Conservation (phyloP, 495 filamentous ascomycete genomes). For the Zalerion maritima region DNA sequence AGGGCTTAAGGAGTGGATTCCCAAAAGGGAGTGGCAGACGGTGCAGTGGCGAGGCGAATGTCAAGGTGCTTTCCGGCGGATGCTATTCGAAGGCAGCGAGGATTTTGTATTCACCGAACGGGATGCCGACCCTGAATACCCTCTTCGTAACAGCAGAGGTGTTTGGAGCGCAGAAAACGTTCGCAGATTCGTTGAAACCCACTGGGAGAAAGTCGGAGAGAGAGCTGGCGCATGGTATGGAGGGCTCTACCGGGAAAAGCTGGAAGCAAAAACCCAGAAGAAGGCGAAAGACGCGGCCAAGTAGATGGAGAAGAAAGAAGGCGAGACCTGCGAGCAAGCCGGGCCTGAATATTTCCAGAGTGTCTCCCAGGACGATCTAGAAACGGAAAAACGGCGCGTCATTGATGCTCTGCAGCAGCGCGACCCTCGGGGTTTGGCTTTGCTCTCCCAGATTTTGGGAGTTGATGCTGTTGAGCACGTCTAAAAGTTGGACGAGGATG, state of each 20-base stretch:
- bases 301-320: conserved; percentile 2
- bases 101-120: conserved; percentile 15
- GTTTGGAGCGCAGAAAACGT: conserved; percentile 21
- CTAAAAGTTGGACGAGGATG: too few relatives aligned
- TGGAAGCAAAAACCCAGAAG: conserved; percentile 8
- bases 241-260: conserved; percentile 8
- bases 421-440: too few relatives aligned
- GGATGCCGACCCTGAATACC: conserved; percentile 5
- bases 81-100: conserved; percentile 19
- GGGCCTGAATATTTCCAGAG: too few relatives aligned
- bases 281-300: conserved; percentile 1
- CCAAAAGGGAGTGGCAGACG: conserved; percentile 9
- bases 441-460: too few relatives aligned
- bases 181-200: conserved; percentile 18
- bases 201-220: conserved; percentile 19
- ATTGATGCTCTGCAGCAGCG: too few relatives aligned
- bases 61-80: conserved; percentile 19
- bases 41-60: conserved; percentile 13
- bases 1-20: too few relatives aligned
- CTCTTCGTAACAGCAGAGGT: conserved; percentile 17
- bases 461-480: too few relatives aligned
- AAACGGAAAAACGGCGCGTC: too few relatives aligned
- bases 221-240: conserved; percentile 16
- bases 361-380: too few relatives aligned
- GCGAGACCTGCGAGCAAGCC: too few relatives aligned